Base-by-base conservation (phyloP, 2,329 filamentous ascomycete species). In the Fusarium clavum region DNA sequence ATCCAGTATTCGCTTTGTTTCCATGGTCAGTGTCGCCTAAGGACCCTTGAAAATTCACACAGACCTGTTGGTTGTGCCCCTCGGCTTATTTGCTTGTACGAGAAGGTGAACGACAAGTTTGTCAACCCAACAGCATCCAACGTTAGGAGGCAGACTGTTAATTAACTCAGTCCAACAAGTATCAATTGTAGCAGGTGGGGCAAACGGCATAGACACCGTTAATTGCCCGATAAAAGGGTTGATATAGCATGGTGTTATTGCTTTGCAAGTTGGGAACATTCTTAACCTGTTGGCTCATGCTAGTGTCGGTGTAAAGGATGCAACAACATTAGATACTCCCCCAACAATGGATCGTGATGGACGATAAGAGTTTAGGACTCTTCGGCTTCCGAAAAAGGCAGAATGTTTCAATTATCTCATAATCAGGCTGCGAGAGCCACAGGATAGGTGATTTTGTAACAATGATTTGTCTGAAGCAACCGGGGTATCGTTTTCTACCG, bases 91-190 rank as follows among this genome's bases (percentile, higher is more conserved):
- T 34, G 32, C 44, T 47, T 48, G 61, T 30, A 52, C 24, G 38
- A 66, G 51, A 49, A 52, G 29, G 56, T 61, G 62, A 41, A 46
- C 38, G 45, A 46, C 38, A 41, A 38, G 25, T 52, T 16, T 51
- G 53, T 29, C 49, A 52, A 41, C 61, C 69, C 69, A 71, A 72
- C 68, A 66, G 49, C 48, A 18, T 49, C 18, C 38, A 40, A 13
- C 18, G 16, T 59, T 61, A 8, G 11, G 45, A 46, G 53, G 11
- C 53, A 41, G 58, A 47, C 20, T 30, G 57, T 48, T 56, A 43
- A 40, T 46, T 40, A 64, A 67, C 38, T 52, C 67, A 67, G 52
- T 38, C 56, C 52, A 57, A 70, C 22, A 52, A 20, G 32, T 41
- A 41, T n/a, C 18, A 38, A 41, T n/a, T 25, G 34, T 18, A 18